These are phyloP conservation scores for Pachysolen tannophilus DNA, from an alignment of 805 yeast genomes.

Conservation along the genomic window DNA sequence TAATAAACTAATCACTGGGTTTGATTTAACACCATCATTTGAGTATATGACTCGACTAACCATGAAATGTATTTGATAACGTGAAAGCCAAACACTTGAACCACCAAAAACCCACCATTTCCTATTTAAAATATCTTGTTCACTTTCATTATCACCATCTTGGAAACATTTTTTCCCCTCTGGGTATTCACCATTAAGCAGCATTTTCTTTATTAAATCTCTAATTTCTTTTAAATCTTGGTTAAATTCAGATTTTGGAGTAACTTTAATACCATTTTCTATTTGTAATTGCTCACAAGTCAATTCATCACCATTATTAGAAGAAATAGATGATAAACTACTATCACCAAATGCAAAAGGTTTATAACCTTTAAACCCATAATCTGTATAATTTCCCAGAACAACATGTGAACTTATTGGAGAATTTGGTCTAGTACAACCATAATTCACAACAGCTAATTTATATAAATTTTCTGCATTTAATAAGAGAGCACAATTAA, in stretches of 20 bases:
- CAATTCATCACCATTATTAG: constrained; percentile 40
- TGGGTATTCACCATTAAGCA: constrained; percentile 2
- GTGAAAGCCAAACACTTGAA: constrained; percentile 43
- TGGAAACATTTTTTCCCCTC: constrained; percentile 6
- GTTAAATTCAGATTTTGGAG: too few species aligned
- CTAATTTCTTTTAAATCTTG: constrained; percentile 6
- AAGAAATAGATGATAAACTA: constrained; percentile 29
- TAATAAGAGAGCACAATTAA: too few species aligned
- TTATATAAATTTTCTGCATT: too few species aligned
- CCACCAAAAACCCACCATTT: constrained; percentile 43
- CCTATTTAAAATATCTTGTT: constrained; percentile 9
- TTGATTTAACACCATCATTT: constrained; percentile 15
- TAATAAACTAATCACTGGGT: constrained; percentile 10
- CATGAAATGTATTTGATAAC: constrained; percentile 41
- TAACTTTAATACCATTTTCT: too few species aligned
- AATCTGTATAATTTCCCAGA: too few species aligned
- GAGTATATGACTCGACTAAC: constrained; percentile 36
- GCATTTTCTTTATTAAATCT: constrained; percentile 3
- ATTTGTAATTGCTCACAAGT: too few species aligned
- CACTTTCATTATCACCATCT: constrained; percentile 4
- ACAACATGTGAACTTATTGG: too few species aligned
- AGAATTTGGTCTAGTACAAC: too few species aligned
- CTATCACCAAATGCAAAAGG: too few species aligned
- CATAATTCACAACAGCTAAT: too few species aligned
- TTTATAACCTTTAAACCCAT: too few species aligned